Base-by-base conservation (phyloP, 2,329 filamentous ascomycete species). In the Talaromyces marneffei region DNA sequence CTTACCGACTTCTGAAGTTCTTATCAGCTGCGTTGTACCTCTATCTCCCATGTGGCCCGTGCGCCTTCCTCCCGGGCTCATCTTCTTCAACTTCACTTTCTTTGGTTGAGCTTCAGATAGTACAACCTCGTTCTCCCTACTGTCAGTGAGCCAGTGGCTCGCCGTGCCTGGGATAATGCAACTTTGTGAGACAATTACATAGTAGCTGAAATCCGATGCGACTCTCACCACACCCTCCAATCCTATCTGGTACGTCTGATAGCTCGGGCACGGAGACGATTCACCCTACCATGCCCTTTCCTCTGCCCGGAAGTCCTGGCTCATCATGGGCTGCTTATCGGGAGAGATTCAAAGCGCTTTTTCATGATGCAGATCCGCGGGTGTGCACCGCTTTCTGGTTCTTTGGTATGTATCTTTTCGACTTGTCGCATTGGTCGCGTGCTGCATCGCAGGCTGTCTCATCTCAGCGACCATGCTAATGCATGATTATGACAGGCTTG, bases 311-410 rank as follows among this genome's bases (percentile, higher is more conserved):
- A 62, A 76, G 82, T 39, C 81, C 85, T 31, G 78, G 79, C 33
- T 82, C 90, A 3, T 90, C 89, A 53, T 92, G 90, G 88, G 83
- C 85, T n/a, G 74, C 85, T 61, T 93, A 90, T 74, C 81, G 82
- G 62, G 85, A 87, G 27, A 85, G 90, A 37, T 70, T 94, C 27
- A 79, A 77, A 55, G 78, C 82, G 20, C 69, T 89, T 50, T 85
- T 94, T 61, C 82, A 82, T 31, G 87, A 87, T 62, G 83, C 86
- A 53, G 87, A 95, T 69, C 82, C 83, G 1, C 81, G 87, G 56
- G 90, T 96, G 16, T 82, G 91, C 60, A 71, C 87, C 56, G 90
- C 93, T 29, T 97, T 97, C 71, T 97, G 92, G 92, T 81, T 97
- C 2, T 95, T 97, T 71, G 93, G 93, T 97, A 79, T 67, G 76